These are phyloP conservation scores for Musa acuminata DNA, from an alignment of 176 grass and related monocot species.

Conservation along the genomic window DNA sequence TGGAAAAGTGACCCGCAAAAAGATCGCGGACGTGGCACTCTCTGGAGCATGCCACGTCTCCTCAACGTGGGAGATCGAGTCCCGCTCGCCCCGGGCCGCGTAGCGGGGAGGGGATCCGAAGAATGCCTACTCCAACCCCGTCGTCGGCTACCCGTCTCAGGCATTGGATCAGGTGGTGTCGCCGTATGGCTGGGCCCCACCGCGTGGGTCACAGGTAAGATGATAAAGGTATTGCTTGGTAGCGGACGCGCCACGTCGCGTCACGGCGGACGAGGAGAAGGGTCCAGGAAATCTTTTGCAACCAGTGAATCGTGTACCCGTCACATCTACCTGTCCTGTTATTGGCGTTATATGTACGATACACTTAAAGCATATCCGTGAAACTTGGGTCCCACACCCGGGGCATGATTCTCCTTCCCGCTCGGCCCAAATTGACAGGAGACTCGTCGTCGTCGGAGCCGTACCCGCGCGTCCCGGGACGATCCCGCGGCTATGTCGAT, in stretches of 20 bases:
- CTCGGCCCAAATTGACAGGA: too few relatives aligned
- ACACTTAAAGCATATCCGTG: too few relatives aligned
- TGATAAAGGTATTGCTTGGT: not conserved
- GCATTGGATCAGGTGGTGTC: not conserved
- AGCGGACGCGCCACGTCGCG: not conserved
- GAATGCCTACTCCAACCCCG: not conserved
- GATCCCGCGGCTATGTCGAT: too few relatives aligned
- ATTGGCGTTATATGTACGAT: too few relatives aligned
- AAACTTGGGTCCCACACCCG: too few relatives aligned
- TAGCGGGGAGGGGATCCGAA: not conserved
- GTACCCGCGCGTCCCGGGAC: too few relatives aligned
- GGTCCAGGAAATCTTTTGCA: too few relatives aligned
- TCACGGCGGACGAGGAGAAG: not conserved
- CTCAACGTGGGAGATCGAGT: not conserved
- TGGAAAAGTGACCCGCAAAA: not conserved
- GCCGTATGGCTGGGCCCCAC: not conserved
- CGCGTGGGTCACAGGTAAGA: not conserved
- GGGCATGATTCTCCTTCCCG: too few relatives aligned
- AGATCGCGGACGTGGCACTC: not conserved
- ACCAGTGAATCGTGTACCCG: too few relatives aligned
- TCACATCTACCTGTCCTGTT: too few relatives aligned
- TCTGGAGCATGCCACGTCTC: not conserved
- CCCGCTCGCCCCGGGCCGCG: not conserved
- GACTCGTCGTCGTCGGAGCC: too few relatives aligned
- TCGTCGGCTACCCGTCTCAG: not conserved